Evolutionary conservation across 176 grass and related monocot genomes (phyloP).

Genomic region (Triticum turgidum): DNA sequence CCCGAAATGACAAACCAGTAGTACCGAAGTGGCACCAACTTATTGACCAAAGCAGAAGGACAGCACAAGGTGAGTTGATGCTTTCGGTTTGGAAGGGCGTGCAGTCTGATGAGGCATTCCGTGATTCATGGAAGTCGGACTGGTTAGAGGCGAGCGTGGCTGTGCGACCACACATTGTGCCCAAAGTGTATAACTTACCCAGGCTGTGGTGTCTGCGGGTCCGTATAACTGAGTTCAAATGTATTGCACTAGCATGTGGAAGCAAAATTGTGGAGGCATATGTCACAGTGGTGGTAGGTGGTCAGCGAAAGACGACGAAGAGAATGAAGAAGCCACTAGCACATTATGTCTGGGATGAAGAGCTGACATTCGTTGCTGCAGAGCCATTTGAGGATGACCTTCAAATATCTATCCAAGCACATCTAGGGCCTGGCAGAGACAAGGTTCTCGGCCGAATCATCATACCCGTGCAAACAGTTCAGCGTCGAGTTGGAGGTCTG

Average conservation of each 20-base stretch:
- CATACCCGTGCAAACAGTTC: not conserved
- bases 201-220: slow-evolving; percentile 32
- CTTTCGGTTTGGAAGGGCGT: slow-evolving; percentile 32
- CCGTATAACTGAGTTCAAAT: not conserved
- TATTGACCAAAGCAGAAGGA: not conserved
- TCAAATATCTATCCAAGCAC: not conserved
- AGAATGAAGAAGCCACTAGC: not conserved
- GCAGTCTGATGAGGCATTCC: slow-evolving; percentile 34
- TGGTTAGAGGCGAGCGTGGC: not conserved
- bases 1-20: not conserved
- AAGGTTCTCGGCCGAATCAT: slow-evolving; percentile 1
- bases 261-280: not conserved
- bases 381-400: slow-evolving; percentile 24
- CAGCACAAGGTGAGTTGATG: slow-evolving; percentile 28
- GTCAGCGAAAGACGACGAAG: not conserved
- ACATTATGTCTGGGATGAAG: not conserved
- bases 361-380: not conserved
- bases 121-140: slow-evolving; percentile 8
- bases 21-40: not conserved
- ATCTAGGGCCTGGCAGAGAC: not conserved
- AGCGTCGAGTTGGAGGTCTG: not conserved
- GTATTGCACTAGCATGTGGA: not conserved
- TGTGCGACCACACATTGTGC: not conserved
- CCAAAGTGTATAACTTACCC: slow-evolving; percentile 34
- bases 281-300: not conserved